These are phyloP conservation scores for Dactylis glomerata DNA, from an alignment of 176 grass and related monocot genomes.

Conservation along the genomic window DNA sequence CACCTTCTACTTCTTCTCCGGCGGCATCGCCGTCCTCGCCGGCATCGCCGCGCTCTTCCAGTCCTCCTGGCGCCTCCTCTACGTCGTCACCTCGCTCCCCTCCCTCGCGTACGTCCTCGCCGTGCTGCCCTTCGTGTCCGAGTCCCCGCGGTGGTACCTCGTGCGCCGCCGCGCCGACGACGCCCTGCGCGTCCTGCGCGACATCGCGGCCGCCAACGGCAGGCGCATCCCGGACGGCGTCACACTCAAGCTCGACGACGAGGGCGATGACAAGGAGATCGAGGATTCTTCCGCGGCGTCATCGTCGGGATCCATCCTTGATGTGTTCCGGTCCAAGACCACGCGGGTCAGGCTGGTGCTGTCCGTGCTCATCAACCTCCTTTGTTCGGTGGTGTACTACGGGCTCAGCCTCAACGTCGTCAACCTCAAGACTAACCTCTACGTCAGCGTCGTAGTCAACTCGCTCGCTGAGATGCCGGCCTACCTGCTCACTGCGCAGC, in stretches of 20 bases:
- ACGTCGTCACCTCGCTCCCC: slow-evolving; percentile 68
- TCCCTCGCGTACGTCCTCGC: slow-evolving; percentile 49
- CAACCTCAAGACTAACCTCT: slow-evolving; percentile 92
- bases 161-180: slow-evolving; percentile 50
- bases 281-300: neutral
- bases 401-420: slow-evolving; percentile 88
- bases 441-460: slow-evolving; percentile 66
- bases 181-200: slow-evolving; percentile 44
- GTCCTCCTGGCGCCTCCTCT: slow-evolving; percentile 63
- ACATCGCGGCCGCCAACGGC: slow-evolving; percentile 52
- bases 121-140: slow-evolving; percentile 64
- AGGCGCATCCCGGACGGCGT: slow-evolving; percentile 36
- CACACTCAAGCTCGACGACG: slow-evolving; percentile 54
- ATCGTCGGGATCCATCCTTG: slow-evolving; percentile 52
- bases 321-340: slow-evolving; percentile 56
- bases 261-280: neutral
- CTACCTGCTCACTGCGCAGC: slow-evolving; percentile 33
- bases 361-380: slow-evolving; percentile 38
- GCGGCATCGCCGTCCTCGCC: slow-evolving; percentile 62
- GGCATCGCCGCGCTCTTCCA: slow-evolving; percentile 62
- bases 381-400: slow-evolving; percentile 15
- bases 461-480: slow-evolving; percentile 61
- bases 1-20: slow-evolving; percentile 94
- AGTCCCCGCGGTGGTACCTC: slow-evolving; percentile 89
- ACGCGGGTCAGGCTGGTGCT: slow-evolving; percentile 48